Percentiles rank a stretch among this genome's conserved stretches.
Conservation (phyloP, 2,329 filamentous ascomycete species). For the Mycosphaerella sp. region DNA sequence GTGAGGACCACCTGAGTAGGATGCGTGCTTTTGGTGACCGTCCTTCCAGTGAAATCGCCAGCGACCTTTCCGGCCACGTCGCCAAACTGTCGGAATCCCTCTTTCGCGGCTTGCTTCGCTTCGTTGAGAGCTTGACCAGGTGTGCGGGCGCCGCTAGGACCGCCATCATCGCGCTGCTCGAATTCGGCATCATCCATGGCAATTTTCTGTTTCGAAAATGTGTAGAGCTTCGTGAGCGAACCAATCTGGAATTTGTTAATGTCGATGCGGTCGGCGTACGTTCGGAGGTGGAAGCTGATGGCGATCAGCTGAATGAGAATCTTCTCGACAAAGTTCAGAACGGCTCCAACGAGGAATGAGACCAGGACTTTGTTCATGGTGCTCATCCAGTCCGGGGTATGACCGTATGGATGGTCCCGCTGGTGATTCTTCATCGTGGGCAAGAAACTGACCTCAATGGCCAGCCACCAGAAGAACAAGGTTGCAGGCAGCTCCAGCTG, state of each 20-base stretch:
- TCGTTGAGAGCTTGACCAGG: constrained; percentile 65
- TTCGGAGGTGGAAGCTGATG: constrained; percentile 83
- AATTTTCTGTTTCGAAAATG: constrained; percentile 58
- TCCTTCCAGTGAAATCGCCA: constrained; percentile 81
- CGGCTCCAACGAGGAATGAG: constrained; percentile 69
- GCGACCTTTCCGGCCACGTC: constrained; percentile 80
- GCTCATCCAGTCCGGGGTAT: constrained; percentile 61
- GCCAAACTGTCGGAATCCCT: constrained; percentile 71
- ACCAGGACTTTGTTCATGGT: constrained; percentile 82
- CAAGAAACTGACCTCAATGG: constrained; percentile 76
- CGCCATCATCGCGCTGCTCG: constrained; percentile 46
- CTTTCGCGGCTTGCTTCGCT: constrained; percentile 66
- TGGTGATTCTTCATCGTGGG: constrained; percentile 70
- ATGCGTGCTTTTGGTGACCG: constrained; percentile 62
- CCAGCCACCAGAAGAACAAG: constrained; percentile 87
- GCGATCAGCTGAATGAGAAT: constrained; percentile 92
- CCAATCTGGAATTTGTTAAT: constrained; percentile 86
- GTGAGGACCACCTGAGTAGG: constrained; percentile 78
- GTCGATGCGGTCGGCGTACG: constrained; percentile 84
- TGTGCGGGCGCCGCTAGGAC: constrained; percentile 59
- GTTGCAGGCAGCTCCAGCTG: constrained; percentile 79
- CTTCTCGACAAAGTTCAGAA: constrained; percentile 83
- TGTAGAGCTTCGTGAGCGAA: constrained; percentile 58
- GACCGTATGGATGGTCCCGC: constrained; percentile 44
- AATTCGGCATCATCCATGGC: constrained; percentile 70